Percentiles rank a stretch among this genome's conserved stretches.
Conservation (phyloP, 169 alveolate genomes). For the Amoebophrya sp. region DNA sequence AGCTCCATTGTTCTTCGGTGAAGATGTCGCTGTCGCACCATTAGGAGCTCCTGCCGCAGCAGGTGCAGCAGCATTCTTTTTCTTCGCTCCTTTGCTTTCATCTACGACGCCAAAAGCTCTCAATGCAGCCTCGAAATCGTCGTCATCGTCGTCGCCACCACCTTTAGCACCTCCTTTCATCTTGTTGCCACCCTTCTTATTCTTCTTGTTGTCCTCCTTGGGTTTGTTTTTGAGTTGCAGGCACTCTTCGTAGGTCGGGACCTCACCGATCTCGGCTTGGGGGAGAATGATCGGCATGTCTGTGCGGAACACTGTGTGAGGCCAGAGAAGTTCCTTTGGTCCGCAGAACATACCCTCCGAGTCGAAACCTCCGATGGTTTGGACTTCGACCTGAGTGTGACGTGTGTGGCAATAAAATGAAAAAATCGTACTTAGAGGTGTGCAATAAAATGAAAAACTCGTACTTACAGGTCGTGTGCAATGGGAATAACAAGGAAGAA, state of each 20-base stretch:
- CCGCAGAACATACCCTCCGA: constrained; percentile 9
- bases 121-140: neutral
- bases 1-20: too few species aligned
- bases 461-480: too few species aligned
- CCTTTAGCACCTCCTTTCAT: neutral
- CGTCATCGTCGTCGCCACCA: constrained; percentile 18
- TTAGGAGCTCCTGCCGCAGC: neutral
- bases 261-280: neutral
- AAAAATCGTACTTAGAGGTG: too few species aligned
- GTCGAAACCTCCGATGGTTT: neutral
- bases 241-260: neutral
- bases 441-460: neutral
- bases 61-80: neutral
- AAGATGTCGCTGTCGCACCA: too few species aligned
- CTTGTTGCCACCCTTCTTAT: neutral
- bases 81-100: neutral
- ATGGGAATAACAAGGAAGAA: neutral
- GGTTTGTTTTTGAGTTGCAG: neutral
- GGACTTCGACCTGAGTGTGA: neutral
- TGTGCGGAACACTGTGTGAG: neutral
- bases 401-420: too few species aligned
- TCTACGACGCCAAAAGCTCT: neutral
- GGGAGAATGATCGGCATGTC: neutral
- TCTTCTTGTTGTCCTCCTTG: neutral
- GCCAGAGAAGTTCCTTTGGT: neutral